Evolutionary conservation across 768 basidiomycete species (phyloP).

Genomic region (Crassisporium funariophilum): DNA sequence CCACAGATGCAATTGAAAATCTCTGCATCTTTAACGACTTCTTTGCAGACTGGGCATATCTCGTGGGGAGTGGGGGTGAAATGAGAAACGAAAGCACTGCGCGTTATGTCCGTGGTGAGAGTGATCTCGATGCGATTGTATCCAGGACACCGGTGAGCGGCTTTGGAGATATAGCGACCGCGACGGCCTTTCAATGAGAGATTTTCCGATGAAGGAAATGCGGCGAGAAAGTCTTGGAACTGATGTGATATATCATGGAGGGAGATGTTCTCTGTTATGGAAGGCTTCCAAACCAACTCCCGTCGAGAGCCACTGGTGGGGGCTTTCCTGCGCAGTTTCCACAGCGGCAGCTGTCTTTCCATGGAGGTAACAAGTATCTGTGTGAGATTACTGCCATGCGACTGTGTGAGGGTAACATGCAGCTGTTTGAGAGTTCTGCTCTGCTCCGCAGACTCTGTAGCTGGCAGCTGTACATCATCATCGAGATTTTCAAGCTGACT

Average conservation of each 20-base stretch:
- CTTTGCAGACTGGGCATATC: constrained; percentile 9
- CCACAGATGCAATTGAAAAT: constrained; percentile 11
- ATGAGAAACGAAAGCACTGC: constrained; percentile 8
- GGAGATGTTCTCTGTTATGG: background rate
- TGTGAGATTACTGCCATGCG: background rate
- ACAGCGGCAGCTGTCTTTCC: background rate
- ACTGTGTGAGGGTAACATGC: background rate
- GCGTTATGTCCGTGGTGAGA: constrained; percentile 5
- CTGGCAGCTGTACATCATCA: background rate
- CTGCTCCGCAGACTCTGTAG: no score
- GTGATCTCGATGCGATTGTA: constrained; percentile 11
- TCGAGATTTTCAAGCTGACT: background rate
- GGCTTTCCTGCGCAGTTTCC: background rate
- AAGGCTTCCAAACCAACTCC: constrained; percentile 7
- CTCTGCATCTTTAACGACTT: constrained; percentile 9
- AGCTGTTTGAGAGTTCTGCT: no score
- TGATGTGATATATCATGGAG: constrained; percentile 8
- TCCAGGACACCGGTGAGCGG: constrained; percentile 7
- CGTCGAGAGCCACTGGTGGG: background rate
- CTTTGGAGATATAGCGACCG: constrained; percentile 1
- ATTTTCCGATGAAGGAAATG: background rate
- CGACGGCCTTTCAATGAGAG: background rate
- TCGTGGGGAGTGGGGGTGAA: constrained; percentile 4
- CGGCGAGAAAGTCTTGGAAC: constrained; percentile 3
- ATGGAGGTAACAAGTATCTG: no score